Percentiles rank a stretch among this genome's conserved stretches.
phyloP scores from a whole-genome alignment of 2,329 filamentous ascomycete genomes.

The Rutstroemia sydowiana region DNA sequence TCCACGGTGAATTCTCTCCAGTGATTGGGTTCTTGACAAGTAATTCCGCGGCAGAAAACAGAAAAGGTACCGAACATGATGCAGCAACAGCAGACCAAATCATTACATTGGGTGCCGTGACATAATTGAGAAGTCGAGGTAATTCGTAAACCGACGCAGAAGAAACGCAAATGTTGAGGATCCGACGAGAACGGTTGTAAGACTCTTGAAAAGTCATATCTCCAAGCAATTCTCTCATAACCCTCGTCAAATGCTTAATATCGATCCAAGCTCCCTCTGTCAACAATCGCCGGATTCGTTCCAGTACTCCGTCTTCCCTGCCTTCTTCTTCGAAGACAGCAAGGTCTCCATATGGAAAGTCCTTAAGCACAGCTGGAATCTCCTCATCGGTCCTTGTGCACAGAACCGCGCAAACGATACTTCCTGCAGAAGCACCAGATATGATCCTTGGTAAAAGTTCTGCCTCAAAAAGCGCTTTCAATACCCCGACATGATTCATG shows the following conservation, averaged over 20 bases:
- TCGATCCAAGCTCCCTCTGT: constrained; percentile 83
- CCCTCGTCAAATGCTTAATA: constrained; percentile 69
- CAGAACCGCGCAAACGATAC: constrained; percentile 58
- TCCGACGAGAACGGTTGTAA: constrained; percentile 86
- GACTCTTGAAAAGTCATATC: constrained; percentile 94
- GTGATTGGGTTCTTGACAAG: constrained; percentile 81
- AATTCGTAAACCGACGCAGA: constrained; percentile 82
- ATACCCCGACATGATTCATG: constrained; percentile 65
- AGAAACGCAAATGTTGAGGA: constrained; percentile 91
- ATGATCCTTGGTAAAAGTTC: constrained; percentile 59
- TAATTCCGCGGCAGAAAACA: constrained; percentile 73
- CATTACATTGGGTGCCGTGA: constrained; percentile 88
- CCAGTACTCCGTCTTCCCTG: constrained; percentile 55
- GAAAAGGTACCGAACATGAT: constrained; percentile 83
- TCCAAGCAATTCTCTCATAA: constrained; percentile 74
- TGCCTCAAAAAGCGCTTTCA: constrained; percentile 58
- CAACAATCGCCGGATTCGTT: constrained; percentile 63
- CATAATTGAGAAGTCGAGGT: constrained; percentile 80
- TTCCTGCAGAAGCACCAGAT: constrained; percentile 62
- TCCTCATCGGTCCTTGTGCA: constrained; percentile 58
- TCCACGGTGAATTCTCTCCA: constrained; percentile 73
- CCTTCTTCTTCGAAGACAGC: constrained; percentile 54
- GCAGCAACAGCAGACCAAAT: constrained; percentile 97
- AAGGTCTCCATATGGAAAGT: constrained; percentile 55
- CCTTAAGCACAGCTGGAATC: constrained; percentile 48